Percentiles rank a stretch among this genome's conserved stretches.
Evolutionary conservation across 2,329 filamentous ascomycete genomes (phyloP).

Genomic region (Aulographum hederae): DNA sequence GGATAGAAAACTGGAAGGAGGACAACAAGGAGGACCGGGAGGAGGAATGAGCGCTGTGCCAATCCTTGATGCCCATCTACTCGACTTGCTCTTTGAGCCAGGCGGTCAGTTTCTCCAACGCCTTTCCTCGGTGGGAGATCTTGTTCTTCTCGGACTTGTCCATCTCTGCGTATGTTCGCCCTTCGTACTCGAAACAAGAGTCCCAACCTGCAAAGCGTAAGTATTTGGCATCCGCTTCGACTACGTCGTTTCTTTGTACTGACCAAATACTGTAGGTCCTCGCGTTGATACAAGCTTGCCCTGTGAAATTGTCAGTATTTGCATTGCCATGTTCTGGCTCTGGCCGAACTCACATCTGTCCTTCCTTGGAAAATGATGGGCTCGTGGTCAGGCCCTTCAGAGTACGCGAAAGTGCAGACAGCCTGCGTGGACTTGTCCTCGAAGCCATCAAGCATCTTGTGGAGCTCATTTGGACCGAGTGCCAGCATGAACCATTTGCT

Average conservation of each 20-base stretch:
- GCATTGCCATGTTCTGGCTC: slow-evolving; percentile 1
- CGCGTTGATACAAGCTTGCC: slow-evolving; percentile 72
- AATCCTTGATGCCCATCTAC: slow-evolving; percentile 4
- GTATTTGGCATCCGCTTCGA: slow-evolving; percentile 5
- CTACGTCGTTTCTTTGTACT: slow-evolving; percentile 14
- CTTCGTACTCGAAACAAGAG: slow-evolving; percentile 84
- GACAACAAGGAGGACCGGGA: too few relatives aligned
- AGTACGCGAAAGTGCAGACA: slow-evolving; percentile 92
- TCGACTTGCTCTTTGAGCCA: slow-evolving; percentile 45
- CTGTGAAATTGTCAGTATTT: slow-evolving; percentile 14
- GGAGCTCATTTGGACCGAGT: slow-evolving; percentile 68
- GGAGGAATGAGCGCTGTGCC: background rate
- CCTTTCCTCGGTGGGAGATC: slow-evolving; percentile 78
- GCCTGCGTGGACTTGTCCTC: slow-evolving; percentile 82
- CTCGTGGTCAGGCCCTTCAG: slow-evolving; percentile 64
- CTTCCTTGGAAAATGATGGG: slow-evolving; percentile 82
- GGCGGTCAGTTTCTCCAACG: slow-evolving; percentile 66
- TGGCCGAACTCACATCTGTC: slow-evolving; percentile 42
- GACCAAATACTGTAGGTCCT: slow-evolving; percentile 69
- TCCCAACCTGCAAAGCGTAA: slow-evolving; percentile 60
- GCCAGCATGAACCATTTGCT: slow-evolving; percentile 89
- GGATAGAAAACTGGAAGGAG: slow-evolving; percentile 66
- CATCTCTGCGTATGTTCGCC: slow-evolving; percentile 93
- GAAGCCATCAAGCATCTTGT: slow-evolving; percentile 78
- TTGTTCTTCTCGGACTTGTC: slow-evolving; percentile 71